Percentiles rank a stretch among this genome's conserved stretches.
These are phyloP conservation scores for Dactylis glomerata DNA, from an alignment of 176 grass and related monocot genomes.

Conservation along the genomic window DNA sequence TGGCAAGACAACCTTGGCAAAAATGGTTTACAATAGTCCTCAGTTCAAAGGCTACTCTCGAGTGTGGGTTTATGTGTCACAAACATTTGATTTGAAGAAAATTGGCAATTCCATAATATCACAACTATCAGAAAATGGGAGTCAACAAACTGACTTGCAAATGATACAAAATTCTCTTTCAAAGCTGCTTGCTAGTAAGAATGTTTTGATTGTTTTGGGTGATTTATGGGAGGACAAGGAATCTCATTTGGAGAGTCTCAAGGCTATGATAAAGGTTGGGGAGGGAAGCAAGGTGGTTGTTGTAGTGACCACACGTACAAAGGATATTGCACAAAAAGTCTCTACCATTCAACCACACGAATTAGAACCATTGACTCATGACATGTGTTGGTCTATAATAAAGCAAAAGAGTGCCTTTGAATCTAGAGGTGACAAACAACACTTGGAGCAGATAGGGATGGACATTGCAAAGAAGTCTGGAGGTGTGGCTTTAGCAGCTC, in stretches of 20 bases:
- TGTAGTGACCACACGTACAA: constrained; percentile 21
- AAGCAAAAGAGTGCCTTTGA: background rate
- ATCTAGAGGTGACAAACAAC: background rate
- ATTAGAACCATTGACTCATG: background rate
- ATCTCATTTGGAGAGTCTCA: background rate
- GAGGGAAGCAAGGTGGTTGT: background rate
- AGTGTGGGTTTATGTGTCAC: constrained; percentile 31
- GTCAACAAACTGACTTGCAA: background rate
- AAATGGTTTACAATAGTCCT: background rate
- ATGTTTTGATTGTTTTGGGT: constrained; percentile 28
- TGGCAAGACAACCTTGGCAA: constrained; percentile 40
- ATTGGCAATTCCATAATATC: background rate
- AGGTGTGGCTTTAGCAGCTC: constrained; percentile 32
- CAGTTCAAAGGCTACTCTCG: background rate
- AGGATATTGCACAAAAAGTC: background rate
- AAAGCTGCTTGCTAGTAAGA: background rate
- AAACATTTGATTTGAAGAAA: constrained; percentile 16
- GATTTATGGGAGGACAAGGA: constrained; percentile 15
- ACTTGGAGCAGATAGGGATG: background rate
- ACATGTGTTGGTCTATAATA: constrained; percentile 29
- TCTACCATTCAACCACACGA: background rate
- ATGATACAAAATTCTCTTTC: background rate
- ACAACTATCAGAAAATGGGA: background rate
- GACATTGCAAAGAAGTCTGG: constrained; percentile 27
- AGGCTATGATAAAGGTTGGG: background rate